phyloP scores from a whole-genome alignment of 2,329 filamentous ascomycete genomes.

The Hypoxylon sp. region DNA sequence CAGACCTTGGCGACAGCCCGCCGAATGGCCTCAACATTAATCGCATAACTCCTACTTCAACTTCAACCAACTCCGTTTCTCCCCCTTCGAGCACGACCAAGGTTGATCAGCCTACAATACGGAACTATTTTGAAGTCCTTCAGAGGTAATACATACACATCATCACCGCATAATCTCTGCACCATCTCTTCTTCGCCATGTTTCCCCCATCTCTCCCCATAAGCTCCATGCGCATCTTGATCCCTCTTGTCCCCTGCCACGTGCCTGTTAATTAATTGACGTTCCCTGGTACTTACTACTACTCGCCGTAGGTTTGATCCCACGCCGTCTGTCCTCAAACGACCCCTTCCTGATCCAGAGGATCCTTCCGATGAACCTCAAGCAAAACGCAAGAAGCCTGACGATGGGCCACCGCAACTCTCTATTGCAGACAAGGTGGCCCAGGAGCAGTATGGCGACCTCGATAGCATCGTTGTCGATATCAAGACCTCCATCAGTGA shows the following conservation, averaged over 20 bases:
- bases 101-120: slow-evolving; percentile 47
- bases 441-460: slow-evolving; percentile 67
- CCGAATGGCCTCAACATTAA: slow-evolving; percentile 39
- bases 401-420: slow-evolving; percentile 57
- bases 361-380: slow-evolving; percentile 66
- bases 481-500: slow-evolving; percentile 65
- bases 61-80: slow-evolving; percentile 18
- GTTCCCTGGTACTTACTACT: slow-evolving; percentile 38
- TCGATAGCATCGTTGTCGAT: slow-evolving; percentile 76
- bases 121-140: slow-evolving; percentile 52
- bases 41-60: slow-evolving; percentile 29
- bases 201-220: slow-evolving; percentile 1
- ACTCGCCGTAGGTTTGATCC: slow-evolving; percentile 65
- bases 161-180: background rate
- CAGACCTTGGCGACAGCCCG: slow-evolving; percentile 45
- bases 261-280: slow-evolving; percentile 54
- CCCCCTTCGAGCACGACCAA: slow-evolving; percentile 39
- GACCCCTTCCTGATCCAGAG: slow-evolving; percentile 62
- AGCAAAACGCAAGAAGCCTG: slow-evolving; percentile 72
- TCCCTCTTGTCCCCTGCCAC: slow-evolving; percentile 2
- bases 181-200: slow-evolving; percentile 13
- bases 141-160: slow-evolving; percentile 48
- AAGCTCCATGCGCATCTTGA: slow-evolving; percentile 1
- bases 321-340: slow-evolving; percentile 68
- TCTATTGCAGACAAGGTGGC: slow-evolving; percentile 70